Evolutionary conservation across 2,329 filamentous ascomycete species (phyloP).

Genomic region (Pseudogymnoascus sp.): DNA sequence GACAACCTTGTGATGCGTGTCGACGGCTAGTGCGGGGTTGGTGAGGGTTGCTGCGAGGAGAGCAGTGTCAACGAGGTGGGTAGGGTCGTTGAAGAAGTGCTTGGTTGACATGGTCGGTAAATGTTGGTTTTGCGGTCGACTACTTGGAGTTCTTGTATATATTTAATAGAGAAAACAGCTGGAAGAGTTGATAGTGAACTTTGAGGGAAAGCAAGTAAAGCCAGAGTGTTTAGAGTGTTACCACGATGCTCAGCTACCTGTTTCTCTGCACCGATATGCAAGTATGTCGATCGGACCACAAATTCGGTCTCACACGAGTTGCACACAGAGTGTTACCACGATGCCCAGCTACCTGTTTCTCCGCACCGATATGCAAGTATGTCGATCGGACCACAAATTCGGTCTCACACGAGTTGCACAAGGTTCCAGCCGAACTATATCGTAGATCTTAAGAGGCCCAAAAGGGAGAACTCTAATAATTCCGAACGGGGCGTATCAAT

Average conservation of each 20-base stretch:
- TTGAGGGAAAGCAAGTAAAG: background rate
- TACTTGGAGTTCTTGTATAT: background rate
- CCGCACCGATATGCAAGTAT: background rate
- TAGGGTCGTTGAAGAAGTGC: slow-evolving; percentile 84
- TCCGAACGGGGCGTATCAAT: background rate
- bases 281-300: background rate
- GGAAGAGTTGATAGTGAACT: background rate
- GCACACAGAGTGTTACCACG: background rate
- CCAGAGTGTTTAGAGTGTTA: slow-evolving; percentile 3
- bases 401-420: background rate
- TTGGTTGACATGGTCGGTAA: slow-evolving; percentile 47
- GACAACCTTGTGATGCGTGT: slow-evolving; percentile 72
- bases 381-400: background rate
- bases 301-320: background rate
- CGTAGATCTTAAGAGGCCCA: background rate
- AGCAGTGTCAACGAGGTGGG: slow-evolving; percentile 67
- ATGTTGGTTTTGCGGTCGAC: background rate
- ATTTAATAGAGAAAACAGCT: background rate
- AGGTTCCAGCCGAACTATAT: background rate
- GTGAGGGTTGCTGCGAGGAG: slow-evolving; percentile 70
- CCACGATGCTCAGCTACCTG: background rate
- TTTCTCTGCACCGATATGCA: background rate
- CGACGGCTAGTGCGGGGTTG: slow-evolving; percentile 76
- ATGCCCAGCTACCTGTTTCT: background rate
- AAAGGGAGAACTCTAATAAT: background rate